Evolutionary conservation across 495 filamentous ascomycete genomes (phyloP).

Genomic region (Penicillium manginii): DNA sequence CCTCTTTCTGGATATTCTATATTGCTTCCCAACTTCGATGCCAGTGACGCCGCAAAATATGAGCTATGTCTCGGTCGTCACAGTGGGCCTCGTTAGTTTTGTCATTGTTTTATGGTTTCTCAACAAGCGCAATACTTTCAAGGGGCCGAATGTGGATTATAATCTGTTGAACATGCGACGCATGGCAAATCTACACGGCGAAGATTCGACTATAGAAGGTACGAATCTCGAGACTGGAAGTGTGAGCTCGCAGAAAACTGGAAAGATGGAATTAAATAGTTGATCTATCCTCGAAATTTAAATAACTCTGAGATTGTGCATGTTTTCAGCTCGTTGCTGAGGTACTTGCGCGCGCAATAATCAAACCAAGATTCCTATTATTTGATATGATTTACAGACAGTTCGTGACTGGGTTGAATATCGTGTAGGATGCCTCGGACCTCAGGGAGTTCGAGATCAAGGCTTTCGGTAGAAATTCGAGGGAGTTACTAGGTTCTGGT

Average conservation of each 20-base stretch:
- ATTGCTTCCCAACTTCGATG: slow-evolving; percentile 9
- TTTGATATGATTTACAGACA: too few relatives aligned
- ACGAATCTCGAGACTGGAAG: not conserved
- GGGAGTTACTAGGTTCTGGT: too few relatives aligned
- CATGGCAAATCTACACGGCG: not conserved
- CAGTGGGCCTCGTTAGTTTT: slow-evolving; percentile 4
- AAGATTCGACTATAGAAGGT: not conserved
- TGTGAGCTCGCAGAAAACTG: not conserved
- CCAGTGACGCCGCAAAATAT: slow-evolving; percentile 16
- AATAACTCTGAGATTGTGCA: not conserved
- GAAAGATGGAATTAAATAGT: not conserved
- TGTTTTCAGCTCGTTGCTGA: too few relatives aligned
- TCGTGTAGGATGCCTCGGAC: too few relatives aligned
- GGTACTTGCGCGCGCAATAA: too few relatives aligned
- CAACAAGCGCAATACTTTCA: not conserved
- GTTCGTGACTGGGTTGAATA: too few relatives aligned
- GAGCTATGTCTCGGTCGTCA: slow-evolving; percentile 19
- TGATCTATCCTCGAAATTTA: not conserved
- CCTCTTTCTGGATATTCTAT: slow-evolving; percentile 12
- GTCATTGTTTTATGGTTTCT: not conserved
- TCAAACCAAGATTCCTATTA: too few relatives aligned
- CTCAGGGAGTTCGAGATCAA: too few relatives aligned
- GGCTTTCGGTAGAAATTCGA: too few relatives aligned
- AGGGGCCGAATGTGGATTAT: not conserved
- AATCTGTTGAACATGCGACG: not conserved